Evolutionary conservation across 352 stramenopile species (phyloP).

Genomic region (Pythium phragmiticola): DNA sequence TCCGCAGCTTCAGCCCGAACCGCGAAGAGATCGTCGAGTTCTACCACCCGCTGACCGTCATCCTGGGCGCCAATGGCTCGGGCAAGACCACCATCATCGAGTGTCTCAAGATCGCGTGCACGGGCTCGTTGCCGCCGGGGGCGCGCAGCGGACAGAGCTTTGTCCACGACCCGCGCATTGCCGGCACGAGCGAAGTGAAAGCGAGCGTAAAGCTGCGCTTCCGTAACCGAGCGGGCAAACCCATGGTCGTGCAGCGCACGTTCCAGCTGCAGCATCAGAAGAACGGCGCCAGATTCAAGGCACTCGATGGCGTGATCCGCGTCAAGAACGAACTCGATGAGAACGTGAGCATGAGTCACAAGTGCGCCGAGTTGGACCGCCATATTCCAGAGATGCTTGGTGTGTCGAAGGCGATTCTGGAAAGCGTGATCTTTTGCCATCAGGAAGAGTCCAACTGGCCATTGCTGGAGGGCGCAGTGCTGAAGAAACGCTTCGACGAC

Average conservation of each 20-base stretch:
- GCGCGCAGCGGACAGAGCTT: conserved; percentile 90
- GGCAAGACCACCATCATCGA: conserved; percentile 99
- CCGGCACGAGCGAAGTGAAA: conserved; percentile 91
- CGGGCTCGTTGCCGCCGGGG: conserved; percentile 93
- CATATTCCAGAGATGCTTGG: conserved; percentile 94
- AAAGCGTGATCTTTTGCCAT: conserved; percentile 99
- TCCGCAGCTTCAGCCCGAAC: conserved; percentile 97
- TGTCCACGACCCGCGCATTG: conserved; percentile 96
- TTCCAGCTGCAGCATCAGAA: conserved; percentile 96
- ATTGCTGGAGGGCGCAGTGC: conserved; percentile 91
- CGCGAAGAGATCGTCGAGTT: conserved; percentile 97
- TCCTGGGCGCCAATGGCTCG: conserved; percentile 95
- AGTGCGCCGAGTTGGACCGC: conserved; percentile 94
- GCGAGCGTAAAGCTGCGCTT: conserved; percentile 90
- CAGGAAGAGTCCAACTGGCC: conserved; percentile 98
- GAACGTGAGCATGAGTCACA: conserved; percentile 91
- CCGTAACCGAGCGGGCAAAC: conserved; percentile 85
- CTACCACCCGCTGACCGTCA: conserved; percentile 98
- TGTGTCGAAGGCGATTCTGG: conserved; percentile 97
- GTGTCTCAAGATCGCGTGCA: conserved; percentile 97
- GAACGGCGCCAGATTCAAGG: conserved; percentile 91
- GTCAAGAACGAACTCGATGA: conserved; percentile 90
- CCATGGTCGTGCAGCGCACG: conserved; percentile 92
- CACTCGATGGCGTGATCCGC: conserved; percentile 94
- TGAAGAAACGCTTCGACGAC: conserved; percentile 99